phyloP scores from a whole-genome alignment of 2,329 filamentous ascomycete species.

The Aspergillus hiratsukae region DNA sequence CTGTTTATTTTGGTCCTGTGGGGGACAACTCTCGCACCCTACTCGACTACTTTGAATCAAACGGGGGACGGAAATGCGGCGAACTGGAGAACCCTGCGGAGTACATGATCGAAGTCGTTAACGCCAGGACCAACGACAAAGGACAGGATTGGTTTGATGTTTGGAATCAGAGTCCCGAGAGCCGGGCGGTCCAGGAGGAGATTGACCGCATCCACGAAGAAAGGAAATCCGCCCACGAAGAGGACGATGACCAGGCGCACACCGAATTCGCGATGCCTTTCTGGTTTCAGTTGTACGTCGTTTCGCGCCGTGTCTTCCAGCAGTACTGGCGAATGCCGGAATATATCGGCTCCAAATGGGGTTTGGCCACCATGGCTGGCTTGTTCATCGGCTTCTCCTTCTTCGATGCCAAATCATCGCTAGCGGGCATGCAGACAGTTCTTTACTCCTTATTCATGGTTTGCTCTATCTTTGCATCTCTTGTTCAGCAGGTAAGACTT shows the following conservation, averaged over 20 bases:
- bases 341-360: slow-evolving; percentile 77
- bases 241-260: slow-evolving; percentile 53
- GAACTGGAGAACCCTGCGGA: slow-evolving; percentile 67
- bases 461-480: slow-evolving; percentile 60
- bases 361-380: slow-evolving; percentile 55
- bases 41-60: slow-evolving; percentile 59
- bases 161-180: slow-evolving; percentile 57
- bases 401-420: slow-evolving; percentile 64
- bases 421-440: slow-evolving; percentile 76
- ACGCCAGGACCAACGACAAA: slow-evolving; percentile 26
- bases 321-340: slow-evolving; percentile 85
- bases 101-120: slow-evolving; percentile 62
- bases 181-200: slow-evolving; percentile 50
- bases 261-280: slow-evolving; percentile 76
- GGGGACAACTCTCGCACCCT: slow-evolving; percentile 54
- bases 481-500: slow-evolving; percentile 28
- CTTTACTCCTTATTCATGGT: slow-evolving; percentile 83
- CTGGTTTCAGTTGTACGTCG: slow-evolving; percentile 58
- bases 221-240: slow-evolving; percentile 28
- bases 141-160: slow-evolving; percentile 56
- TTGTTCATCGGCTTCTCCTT: slow-evolving; percentile 83
- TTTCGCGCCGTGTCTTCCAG: slow-evolving; percentile 71
- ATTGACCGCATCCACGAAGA: slow-evolving; percentile 53
- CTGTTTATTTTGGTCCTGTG: slow-evolving; percentile 64
- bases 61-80: slow-evolving; percentile 56